Evolutionary conservation across 805 yeast species (phyloP), one percentile per base, ranked within the genome.

Genomic region (Saturnispora mendoncae): DNA sequence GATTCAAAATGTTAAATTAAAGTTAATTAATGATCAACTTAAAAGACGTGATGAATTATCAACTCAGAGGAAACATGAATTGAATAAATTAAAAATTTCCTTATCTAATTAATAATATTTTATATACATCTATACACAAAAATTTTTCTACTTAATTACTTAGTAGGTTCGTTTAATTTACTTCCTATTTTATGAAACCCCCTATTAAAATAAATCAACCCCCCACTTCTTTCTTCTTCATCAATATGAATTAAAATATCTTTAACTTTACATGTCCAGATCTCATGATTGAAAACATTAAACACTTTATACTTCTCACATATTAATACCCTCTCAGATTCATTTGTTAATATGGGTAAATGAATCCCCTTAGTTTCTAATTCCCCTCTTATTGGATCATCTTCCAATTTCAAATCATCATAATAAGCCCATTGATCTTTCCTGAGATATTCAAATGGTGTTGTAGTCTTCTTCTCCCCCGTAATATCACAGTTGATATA

Each of bases 191-290:
- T 55, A 56, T 80, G 82, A 54, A 82, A 83, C 15, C 63, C 62
- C 49, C 85, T 67, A 51, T 80, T 71, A 56, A 72, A 80, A 50
- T 80, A 80, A 13, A 83, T 52, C 33, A 83, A 56, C 0, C 90
- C 90, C 13, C 88, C 88, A 2, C 73, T 62, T 29, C 65, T 61
- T 2, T 25, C 43, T 28, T 59, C 57, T 2, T 61, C 62, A 29
- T 64, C 46, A 6, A 46, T 37, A 28, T 50, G 50, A 0, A 52
- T 53, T 10, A 72, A 48, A 3, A 82, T 72, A 31, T 81, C 81
- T 28, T 67, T 62, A 4, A 90, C 94, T 45, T 74, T 70, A 3
- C 85, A 95, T 4, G 87, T 76, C 92, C 96, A 85, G 3, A 90
- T 76, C 56, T 88, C 95, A 61, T 90, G 97, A 54, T 83, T 86